A percentile compares a stretch with the other conserved stretches of the same genome.
These are phyloP conservation scores for Bjerkandera adusta DNA, from an alignment of 1,284 basidiomycete genomes.

Conservation along the genomic window DNA sequence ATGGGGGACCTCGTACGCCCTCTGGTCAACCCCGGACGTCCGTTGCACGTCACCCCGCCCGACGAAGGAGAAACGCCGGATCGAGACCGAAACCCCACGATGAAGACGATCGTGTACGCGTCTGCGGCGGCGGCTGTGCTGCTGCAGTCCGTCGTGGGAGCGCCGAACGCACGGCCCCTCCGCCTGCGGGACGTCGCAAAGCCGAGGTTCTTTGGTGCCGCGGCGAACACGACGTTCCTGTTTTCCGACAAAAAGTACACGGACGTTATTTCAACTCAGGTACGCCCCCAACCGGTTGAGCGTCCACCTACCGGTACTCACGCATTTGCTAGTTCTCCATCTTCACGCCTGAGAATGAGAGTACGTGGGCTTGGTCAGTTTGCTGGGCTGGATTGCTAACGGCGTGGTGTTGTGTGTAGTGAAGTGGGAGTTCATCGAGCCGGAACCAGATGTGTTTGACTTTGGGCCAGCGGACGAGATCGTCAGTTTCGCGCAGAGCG, in stretches of 20 bases:
- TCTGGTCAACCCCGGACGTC: too few species aligned
- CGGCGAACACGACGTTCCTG: slow-evolving; percentile 15
- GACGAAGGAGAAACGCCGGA: too few species aligned
- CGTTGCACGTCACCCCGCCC: too few species aligned
- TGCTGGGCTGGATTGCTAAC: neutral
- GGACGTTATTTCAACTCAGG: slow-evolving; percentile 12
- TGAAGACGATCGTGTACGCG: slow-evolving; percentile 4
- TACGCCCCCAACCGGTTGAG: neutral
- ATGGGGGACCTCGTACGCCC: too few species aligned
- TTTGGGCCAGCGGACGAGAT: slow-evolving; percentile 15
- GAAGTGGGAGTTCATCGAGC: slow-evolving; percentile 17
- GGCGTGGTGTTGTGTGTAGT: neutral
- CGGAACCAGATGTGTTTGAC: slow-evolving; percentile 10
- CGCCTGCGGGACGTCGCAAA: slow-evolving; percentile 11
- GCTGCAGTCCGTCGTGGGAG: neutral
- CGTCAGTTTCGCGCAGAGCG: slow-evolving; percentile 11
- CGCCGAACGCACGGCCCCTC: slow-evolving; percentile 6
- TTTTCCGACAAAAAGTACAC: slow-evolving; percentile 15
- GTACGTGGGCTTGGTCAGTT: slow-evolving; percentile 8
- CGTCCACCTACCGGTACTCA: neutral
- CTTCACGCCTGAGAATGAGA: slow-evolving; percentile 17
- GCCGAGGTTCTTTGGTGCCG: slow-evolving; percentile 15
- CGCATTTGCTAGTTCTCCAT: slow-evolving; percentile 9
- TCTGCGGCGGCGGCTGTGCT: neutral
- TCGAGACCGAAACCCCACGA: too few species aligned